Evolutionary conservation across 257 asterid genomes (phyloP).

Genomic region (Marsdenia floribunda): DNA sequence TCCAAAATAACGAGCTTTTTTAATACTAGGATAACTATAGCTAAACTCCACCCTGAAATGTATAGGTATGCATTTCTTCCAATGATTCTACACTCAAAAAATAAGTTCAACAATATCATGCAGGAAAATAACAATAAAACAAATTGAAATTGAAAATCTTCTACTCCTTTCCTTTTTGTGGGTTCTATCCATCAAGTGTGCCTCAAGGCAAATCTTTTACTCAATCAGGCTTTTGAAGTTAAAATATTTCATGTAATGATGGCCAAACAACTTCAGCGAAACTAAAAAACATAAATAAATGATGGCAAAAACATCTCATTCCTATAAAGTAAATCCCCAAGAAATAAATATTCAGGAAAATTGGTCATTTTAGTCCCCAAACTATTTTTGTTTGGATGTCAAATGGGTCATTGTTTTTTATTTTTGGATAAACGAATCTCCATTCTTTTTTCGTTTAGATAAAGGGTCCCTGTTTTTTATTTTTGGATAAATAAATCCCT

Average conservation of each 20-base stretch:
- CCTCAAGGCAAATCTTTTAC: background rate
- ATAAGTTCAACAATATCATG: background rate
- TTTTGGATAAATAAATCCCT: too few species aligned
- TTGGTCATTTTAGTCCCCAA: too few species aligned
- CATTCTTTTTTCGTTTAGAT: too few species aligned
- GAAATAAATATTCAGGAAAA: too few species aligned
- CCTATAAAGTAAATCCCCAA: background rate
- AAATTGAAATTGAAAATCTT: background rate
- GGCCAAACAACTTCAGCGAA: slow-evolving; percentile 6
- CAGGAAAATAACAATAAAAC: background rate
- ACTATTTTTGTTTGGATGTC: too few species aligned
- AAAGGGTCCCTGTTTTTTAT: too few species aligned
- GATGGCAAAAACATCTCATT: background rate
- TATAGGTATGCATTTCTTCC: background rate
- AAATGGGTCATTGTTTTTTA: too few species aligned
- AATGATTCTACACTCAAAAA: background rate
- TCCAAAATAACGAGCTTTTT: slow-evolving; percentile 2
- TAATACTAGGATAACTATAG: background rate
- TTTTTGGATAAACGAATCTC: too few species aligned
- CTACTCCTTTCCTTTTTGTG: background rate
- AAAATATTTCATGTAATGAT: background rate
- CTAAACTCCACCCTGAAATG: background rate
- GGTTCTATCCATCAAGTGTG: background rate
- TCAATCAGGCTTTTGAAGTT: background rate
- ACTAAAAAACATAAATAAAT: background rate